These are phyloP conservation scores for Thuidium tamariscinum DNA, from an alignment of 225 moss, liverwort and hornwort species.

Conservation along the genomic window DNA sequence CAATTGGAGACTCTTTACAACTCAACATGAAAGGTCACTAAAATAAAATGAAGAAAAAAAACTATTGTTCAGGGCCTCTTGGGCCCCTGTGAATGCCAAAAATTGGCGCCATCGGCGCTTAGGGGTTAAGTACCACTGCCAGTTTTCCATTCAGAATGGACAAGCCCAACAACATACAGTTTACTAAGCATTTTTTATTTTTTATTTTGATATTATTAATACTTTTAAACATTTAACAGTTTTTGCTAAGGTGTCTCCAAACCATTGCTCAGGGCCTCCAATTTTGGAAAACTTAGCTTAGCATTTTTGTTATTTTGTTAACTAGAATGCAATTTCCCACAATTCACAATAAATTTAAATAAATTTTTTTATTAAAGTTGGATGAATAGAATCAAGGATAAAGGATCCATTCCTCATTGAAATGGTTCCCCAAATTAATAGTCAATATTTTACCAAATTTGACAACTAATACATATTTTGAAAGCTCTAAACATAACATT, in stretches of 20 bases:
- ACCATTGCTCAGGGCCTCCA: background rate
- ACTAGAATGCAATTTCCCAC: background rate
- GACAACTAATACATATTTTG: background rate
- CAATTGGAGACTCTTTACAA: no score
- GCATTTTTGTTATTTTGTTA: background rate
- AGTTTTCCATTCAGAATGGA: no score
- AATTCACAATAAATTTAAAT: background rate
- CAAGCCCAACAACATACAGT: no score
- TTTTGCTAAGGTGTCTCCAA: background rate
- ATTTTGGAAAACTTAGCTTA: background rate
- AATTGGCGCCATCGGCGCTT: no score
- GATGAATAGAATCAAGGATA: background rate
- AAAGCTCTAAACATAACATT: background rate
- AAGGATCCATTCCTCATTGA: background rate
- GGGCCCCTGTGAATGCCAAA: no score
- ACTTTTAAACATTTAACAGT: no score
- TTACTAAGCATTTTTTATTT: no score
- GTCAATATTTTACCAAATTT: background rate
- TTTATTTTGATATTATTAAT: no score
- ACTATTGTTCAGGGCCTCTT: no score
- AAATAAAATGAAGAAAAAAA: no score
- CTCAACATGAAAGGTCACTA: no score
- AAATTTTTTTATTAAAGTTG: background rate
- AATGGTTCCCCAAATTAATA: fast-evolving
- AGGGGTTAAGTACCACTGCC: no score